Evolutionary conservation across 345 rosid species (phyloP).

Genomic region (Brassica carinata): DNA sequence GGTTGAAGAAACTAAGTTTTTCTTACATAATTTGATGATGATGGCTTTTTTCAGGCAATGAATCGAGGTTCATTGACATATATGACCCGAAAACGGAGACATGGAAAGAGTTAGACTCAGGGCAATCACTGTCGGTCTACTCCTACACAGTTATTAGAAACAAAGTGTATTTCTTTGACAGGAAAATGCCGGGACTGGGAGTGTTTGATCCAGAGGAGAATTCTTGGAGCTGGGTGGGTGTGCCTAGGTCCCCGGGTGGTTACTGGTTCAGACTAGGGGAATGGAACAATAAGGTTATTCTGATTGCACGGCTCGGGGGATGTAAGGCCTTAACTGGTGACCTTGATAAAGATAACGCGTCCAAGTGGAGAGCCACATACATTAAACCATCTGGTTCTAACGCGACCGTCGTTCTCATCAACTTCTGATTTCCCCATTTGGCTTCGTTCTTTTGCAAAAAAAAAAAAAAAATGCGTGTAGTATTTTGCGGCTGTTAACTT

Average conservation of each 20-base stretch:
- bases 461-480: not conserved
- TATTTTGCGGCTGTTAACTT: not conserved
- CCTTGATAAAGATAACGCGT: slow-evolving; percentile 60
- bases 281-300: slow-evolving; percentile 61
- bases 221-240: slow-evolving; percentile 67
- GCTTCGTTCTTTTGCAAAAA: slow-evolving; percentile 7
- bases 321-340: slow-evolving; percentile 61
- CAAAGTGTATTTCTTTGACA: slow-evolving; percentile 15
- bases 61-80: not conserved
- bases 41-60: not conserved
- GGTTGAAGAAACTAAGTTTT: slow-evolving; percentile 27
- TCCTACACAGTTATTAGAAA: not conserved
- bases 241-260: slow-evolving; percentile 71
- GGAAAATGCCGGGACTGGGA: slow-evolving; percentile 76
- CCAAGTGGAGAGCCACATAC: slow-evolving; percentile 65
- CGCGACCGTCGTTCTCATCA: slow-evolving; percentile 39
- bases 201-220: slow-evolving; percentile 61
- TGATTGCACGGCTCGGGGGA: slow-evolving; percentile 56
- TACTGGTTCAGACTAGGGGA: slow-evolving; percentile 67
- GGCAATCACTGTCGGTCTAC: not conserved
- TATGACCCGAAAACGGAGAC: not conserved
- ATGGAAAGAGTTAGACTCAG: not conserved
- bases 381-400: slow-evolving; percentile 74
- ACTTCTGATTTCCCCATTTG: slow-evolving; percentile 13
- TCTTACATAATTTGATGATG: not conserved